Conservation (phyloP, 2,329 filamentous ascomycete genomes). For the Pseudogymnoascus pannorum region DNA sequence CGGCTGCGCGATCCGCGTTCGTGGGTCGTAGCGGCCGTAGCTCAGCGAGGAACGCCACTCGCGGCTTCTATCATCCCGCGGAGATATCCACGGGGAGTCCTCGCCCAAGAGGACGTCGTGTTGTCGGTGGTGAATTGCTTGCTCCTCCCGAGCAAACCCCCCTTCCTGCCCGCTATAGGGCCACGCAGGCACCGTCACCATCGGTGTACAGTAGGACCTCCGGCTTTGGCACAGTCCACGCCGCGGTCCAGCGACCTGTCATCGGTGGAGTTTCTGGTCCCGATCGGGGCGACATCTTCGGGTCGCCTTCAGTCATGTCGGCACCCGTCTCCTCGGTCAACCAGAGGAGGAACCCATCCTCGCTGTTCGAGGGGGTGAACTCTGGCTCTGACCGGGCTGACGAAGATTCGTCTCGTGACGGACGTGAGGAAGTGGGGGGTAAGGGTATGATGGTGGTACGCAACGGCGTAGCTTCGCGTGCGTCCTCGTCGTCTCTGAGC, state of each 20-base stretch:
- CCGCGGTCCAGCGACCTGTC: not conserved
- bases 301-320: not conserved
- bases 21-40: not conserved
- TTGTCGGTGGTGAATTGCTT: not conserved
- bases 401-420: not conserved
- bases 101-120: not conserved
- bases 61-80: not conserved
- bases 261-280: not conserved
- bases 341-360: not conserved
- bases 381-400: not conserved
- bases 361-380: not conserved
- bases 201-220: slow-evolving; percentile 3
- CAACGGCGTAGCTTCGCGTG: not conserved
- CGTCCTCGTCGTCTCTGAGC: slow-evolving; percentile 1
- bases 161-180: not conserved
- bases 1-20: not conserved
- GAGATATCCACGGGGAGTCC: not conserved
- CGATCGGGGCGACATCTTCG: not conserved
- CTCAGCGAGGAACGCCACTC: not conserved
- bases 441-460: not conserved
- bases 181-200: not conserved
- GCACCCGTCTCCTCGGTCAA: not conserved
- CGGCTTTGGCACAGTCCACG: not conserved
- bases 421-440: not conserved
- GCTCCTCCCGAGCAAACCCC: slow-evolving; percentile 1